Conservation (phyloP, 352 stramenopile species). For the Elongisporangium undulatum region DNA sequence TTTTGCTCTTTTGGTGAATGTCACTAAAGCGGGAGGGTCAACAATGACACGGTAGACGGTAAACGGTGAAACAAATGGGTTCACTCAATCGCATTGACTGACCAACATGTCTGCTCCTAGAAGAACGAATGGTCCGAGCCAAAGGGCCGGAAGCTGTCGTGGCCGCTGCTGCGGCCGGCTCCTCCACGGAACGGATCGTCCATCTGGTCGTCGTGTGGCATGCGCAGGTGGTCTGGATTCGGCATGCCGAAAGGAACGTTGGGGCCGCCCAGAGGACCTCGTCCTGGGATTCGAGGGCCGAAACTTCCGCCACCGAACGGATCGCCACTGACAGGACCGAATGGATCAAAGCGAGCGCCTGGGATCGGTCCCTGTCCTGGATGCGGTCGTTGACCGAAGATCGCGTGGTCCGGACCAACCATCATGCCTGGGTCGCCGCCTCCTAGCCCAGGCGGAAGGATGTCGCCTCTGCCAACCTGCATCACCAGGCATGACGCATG, state of each 20-base stretch:
- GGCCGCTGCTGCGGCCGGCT: constrained; percentile 14
- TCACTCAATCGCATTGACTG: background rate
- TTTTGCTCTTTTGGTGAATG: background rate
- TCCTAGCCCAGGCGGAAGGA: constrained; percentile 52
- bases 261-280: constrained; percentile 17
- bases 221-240: constrained; percentile 76
- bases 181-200: constrained; percentile 40
- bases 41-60: background rate
- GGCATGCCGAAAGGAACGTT: constrained; percentile 68
- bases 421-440: constrained; percentile 66
- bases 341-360: constrained; percentile 82
- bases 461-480: constrained; percentile 58
- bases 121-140: constrained; percentile 70
- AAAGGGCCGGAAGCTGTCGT: constrained; percentile 35
- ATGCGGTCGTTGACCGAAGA: constrained; percentile 64
- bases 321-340: constrained; percentile 45
- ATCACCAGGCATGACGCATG: background rate
- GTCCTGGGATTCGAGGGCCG: constrained; percentile 26
- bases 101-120: constrained; percentile 7
- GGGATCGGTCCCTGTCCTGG: constrained; percentile 55
- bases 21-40: background rate
- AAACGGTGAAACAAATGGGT: background rate
- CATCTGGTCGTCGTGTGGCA: constrained; percentile 64
- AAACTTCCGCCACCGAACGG: constrained; percentile 35
- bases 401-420: constrained; percentile 65